These are phyloP conservation scores for Chrysosporium keratinophilum DNA, from an alignment of 2,329 filamentous ascomycete species.

Conservation along the genomic window DNA sequence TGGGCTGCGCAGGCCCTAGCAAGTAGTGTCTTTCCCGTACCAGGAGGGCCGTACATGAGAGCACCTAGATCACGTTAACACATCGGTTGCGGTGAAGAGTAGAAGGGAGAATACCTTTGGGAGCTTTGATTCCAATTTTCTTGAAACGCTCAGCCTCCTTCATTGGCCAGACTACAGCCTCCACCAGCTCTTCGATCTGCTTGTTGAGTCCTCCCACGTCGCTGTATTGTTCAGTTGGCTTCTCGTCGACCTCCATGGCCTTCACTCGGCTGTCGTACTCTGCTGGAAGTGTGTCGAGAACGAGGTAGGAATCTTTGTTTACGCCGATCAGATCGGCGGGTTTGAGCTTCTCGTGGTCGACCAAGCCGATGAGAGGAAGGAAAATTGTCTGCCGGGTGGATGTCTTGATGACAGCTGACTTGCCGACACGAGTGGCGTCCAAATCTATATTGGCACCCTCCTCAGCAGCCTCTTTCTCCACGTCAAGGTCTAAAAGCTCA, in stretches of 20 bases:
- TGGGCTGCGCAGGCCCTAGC: conserved; percentile 94
- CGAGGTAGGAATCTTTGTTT: conserved; percentile 97
- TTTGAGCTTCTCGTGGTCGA: conserved; percentile 90
- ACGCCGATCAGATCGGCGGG: conserved; percentile 94
- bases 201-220: conserved; percentile 97
- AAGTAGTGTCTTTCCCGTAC: conserved; percentile 48
- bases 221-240: conserved; percentile 97
- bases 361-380: conserved; percentile 88
- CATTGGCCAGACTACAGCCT: conserved; percentile 99
- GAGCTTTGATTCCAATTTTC: conserved; percentile 99
- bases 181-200: conserved; percentile 96
- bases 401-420: conserved; percentile 98
- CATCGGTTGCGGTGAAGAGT: conserved; percentile 14
- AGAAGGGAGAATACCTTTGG: conserved; percentile 61
- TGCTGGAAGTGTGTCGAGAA: conserved; percentile 89
- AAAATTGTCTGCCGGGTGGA: conserved; percentile 98
- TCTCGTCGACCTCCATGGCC: conserved; percentile 99
- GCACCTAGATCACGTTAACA: conserved; percentile 52
- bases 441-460: conserved; percentile 98
- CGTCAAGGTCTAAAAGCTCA: conserved; percentile 90
- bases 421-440: conserved; percentile 90
- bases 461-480: conserved; percentile 88
- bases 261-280: conserved; percentile 99
- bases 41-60: conserved; percentile 75
- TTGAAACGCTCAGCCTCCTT: conserved; percentile 98